Evolutionary conservation across 73 alveolate species (phyloP), one percentile per base, ranked within the genome.

Genomic region (Stentor coeruleus): DNA sequence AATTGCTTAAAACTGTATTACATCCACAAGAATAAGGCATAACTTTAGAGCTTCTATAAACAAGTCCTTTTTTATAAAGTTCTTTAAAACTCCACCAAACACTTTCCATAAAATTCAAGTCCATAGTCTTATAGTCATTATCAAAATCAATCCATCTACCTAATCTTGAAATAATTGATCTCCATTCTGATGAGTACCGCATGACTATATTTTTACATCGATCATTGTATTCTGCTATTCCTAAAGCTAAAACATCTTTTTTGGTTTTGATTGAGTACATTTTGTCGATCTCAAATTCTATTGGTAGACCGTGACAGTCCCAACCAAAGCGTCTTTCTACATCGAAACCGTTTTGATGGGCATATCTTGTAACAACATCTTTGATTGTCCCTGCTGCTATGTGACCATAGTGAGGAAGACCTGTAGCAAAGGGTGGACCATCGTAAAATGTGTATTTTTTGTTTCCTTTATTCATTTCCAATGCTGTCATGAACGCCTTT

Each of bases 261-360:
- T 95, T 94, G 38, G 95, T 86, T 82, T 93, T 93, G 85, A 98
- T 93, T 59, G 89, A 87, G 79, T 94, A 89, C 75, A 84, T 83
- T 91, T 98, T 92, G 88, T 98, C 99, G 84, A 98, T 98, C 86
- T 95, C 98, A 81, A 94, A 91, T 91, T 98, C 99, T 72, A 98
- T 96, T 3, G 99, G 99, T 55, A 98, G 98, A n/a, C 99, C 99
- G 87, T 98, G 99, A 91, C 99, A 97, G 83, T 98, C 99, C 99
- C 99, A 98, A 38, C 99, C 99, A 76, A 98, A 98, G 89, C 99
- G 89, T 86, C 99, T 92, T 82, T 92, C 98, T 36, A 95, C 98
- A 81, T 96, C 92, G 89, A 93, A 88, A 28, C 99, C 99, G 55
- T 95, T 92, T 92, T 93, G 96, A 58, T 99, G 96, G 81, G 99